Evolutionary conservation across 73 alveolate species (phyloP).

Genomic region (Stentor coeruleus): DNA sequence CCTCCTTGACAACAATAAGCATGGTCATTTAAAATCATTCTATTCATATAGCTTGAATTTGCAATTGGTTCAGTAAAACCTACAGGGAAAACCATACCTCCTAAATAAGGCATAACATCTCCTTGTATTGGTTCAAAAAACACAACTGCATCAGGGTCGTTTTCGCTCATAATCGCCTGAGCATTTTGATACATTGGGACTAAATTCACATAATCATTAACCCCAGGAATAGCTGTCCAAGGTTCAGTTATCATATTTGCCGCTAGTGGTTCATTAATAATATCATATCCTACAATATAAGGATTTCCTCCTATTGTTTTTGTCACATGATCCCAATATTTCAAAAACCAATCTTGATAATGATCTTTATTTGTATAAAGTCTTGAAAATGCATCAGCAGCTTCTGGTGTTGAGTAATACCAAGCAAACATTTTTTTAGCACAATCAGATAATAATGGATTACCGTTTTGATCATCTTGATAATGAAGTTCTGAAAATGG

Average conservation of each 20-base stretch:
- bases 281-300: conserved; percentile 35
- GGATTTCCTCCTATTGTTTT: conserved; percentile 27
- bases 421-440: conserved; percentile 14
- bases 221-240: conserved; percentile 28
- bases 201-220: conserved; percentile 22
- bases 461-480: conserved; percentile 7
- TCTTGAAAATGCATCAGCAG: conserved; percentile 33
- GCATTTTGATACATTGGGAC: conserved; percentile 24
- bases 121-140: conserved; percentile 39
- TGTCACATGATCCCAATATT: conserved; percentile 31
- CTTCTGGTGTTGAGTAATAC: conserved; percentile 34
- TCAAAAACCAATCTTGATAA: conserved; percentile 27
- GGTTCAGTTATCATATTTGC: conserved; percentile 32
- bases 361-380: conserved; percentile 27
- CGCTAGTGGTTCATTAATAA: conserved; percentile 32
- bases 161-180: conserved; percentile 27
- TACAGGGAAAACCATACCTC: conserved; percentile 30
- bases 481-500: not conserved
- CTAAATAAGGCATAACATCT: not conserved
- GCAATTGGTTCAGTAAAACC: conserved; percentile 45
- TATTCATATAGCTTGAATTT: conserved; percentile 4
- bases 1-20: conserved; percentile 26
- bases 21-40: conserved; percentile 26
- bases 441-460: conserved; percentile 25
- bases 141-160: conserved; percentile 26